Conservation (phyloP, 768 basidiomycete species). For the Suillus variegatus region DNA sequence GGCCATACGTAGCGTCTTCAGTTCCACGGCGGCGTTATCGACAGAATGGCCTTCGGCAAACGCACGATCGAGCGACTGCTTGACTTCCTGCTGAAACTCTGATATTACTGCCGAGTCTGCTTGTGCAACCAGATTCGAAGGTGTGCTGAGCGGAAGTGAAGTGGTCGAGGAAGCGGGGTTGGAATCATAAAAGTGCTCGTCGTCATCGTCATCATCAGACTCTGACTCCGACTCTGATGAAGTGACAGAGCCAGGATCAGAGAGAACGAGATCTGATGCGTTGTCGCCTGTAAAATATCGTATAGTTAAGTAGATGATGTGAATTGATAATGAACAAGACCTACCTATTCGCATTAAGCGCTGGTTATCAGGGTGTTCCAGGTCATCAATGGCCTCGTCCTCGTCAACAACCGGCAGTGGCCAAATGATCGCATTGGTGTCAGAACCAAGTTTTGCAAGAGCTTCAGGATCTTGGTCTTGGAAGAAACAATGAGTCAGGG, state of each 20-base stretch:
- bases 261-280: conserved; percentile 60
- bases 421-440: conserved; percentile 82
- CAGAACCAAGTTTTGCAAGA: conserved; percentile 56
- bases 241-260: conserved; percentile 59
- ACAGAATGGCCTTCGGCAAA: conserved; percentile 90
- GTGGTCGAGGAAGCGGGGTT: conserved; percentile 47
- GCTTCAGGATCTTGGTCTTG: conserved; percentile 52
- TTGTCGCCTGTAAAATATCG: conserved; percentile 46
- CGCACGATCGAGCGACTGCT: conserved; percentile 87
- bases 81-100: conserved; percentile 78
- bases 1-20: conserved; percentile 96
- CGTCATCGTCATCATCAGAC: conserved; percentile 42
- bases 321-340: conserved; percentile 7
- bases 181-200: conserved; percentile 38
- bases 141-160: conserved; percentile 43
- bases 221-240: conserved; percentile 49
- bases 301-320: conserved; percentile 6
- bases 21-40: conserved; percentile 90
- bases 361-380: conserved; percentile 67
- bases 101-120: conserved; percentile 48
- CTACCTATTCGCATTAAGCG: conserved; percentile 77
- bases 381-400: conserved; percentile 62
- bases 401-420: conserved; percentile 60
- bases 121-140: conserved; percentile 40
- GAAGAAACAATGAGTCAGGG: not conserved